Evolutionary conservation across 2,329 filamentous ascomycete genomes (phyloP).

Genomic region (Colletotrichum tofieldiae): DNA sequence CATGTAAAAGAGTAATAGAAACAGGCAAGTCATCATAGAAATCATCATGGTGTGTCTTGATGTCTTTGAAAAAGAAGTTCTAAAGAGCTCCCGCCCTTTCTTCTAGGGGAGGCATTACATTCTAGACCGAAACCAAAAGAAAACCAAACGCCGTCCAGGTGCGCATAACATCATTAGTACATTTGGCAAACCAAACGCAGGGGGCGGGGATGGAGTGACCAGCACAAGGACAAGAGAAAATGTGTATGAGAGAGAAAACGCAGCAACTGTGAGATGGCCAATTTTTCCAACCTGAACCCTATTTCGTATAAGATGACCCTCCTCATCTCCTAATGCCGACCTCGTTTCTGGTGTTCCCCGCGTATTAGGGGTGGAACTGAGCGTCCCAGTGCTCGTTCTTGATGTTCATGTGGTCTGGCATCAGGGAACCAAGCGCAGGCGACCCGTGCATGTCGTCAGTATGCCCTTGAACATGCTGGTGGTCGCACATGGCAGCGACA

Average conservation of each 20-base stretch:
- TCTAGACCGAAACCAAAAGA: slow-evolving; percentile 20
- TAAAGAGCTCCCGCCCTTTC: slow-evolving; percentile 11
- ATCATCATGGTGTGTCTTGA: slow-evolving; percentile 1
- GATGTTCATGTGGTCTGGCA: slow-evolving; percentile 49
- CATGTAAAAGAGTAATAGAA: not conserved
- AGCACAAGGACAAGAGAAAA: slow-evolving; percentile 33
- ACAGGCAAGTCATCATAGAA: not conserved
- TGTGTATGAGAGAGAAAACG: not conserved
- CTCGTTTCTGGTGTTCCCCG: not conserved
- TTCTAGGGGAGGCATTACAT: slow-evolving; percentile 25
- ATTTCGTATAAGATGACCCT: slow-evolving; percentile 23
- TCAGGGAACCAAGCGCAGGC: slow-evolving; percentile 47
- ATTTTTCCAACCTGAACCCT: slow-evolving; percentile 23
- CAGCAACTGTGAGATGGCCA: slow-evolving; percentile 17
- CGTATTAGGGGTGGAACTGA: slow-evolving; percentile 34
- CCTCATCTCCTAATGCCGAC: not conserved
- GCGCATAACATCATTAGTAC: slow-evolving; percentile 42
- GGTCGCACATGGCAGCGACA: slow-evolving; percentile 49
- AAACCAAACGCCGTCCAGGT: slow-evolving; percentile 30
- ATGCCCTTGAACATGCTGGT: slow-evolving; percentile 51
- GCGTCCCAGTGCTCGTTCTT: slow-evolving; percentile 56
- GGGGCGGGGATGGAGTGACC: slow-evolving; percentile 31
- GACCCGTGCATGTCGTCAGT: slow-evolving; percentile 47
- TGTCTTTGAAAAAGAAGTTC: not conserved
- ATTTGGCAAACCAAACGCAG: slow-evolving; percentile 21